These are phyloP conservation scores for Waitea zeae DNA, from an alignment of 1,284 basidiomycete genomes.

Conservation along the genomic window DNA sequence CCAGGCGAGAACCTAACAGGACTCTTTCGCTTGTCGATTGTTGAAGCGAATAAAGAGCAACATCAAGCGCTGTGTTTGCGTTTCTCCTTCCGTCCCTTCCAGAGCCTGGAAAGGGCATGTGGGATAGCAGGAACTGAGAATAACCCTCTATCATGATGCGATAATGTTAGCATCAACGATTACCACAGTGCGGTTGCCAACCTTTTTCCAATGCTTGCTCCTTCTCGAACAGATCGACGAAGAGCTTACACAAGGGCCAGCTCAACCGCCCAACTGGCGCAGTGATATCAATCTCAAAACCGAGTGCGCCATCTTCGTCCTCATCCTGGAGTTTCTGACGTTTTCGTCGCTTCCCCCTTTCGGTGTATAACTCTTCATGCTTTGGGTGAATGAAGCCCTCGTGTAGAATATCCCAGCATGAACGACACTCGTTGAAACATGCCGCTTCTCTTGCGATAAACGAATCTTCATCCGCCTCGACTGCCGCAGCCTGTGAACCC, in stretches of 20 bases:
- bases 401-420: conserved; percentile 42
- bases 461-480: conserved; percentile 31
- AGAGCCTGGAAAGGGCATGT: conserved; percentile 41
- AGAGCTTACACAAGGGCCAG: conserved; percentile 49
- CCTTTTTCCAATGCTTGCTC: too few relatives aligned
- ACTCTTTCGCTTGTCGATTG: conserved; percentile 18
- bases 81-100: conserved; percentile 35
- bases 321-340: conserved; percentile 10
- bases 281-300: conserved; percentile 10
- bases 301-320: conserved; percentile 10
- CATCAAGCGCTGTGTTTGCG: conserved; percentile 32
- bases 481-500: too few relatives aligned
- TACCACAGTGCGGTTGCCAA: too few relatives aligned
- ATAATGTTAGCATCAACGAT: conserved; percentile 6
- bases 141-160: conserved; percentile 22
- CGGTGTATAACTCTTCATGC: conserved; percentile 9
- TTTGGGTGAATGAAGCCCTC: conserved; percentile 30
- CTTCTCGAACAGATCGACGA: conserved; percentile 44
- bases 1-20: conserved; percentile 32
- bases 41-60: conserved; percentile 32
- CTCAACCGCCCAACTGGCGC: conserved; percentile 33
- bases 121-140: conserved; percentile 41
- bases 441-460: conserved; percentile 32
- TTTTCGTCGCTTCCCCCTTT: conserved; percentile 16
- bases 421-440: conserved; percentile 27